Evolutionary conservation across 2,329 filamentous ascomycete genomes (phyloP).

Genomic region (Xylariaceae sp.): DNA sequence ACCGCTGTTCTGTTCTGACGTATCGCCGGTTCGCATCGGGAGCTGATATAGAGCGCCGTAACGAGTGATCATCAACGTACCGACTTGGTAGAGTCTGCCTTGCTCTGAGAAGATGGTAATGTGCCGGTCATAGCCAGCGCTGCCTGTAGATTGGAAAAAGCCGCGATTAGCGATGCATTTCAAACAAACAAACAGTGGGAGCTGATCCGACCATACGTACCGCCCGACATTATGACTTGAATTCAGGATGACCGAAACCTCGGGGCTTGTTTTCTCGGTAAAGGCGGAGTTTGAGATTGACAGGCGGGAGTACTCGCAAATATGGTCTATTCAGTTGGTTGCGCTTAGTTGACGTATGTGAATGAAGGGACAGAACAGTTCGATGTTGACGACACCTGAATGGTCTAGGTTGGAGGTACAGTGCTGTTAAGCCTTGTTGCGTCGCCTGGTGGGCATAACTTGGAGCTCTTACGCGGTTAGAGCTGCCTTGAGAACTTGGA

Average conservation of each 20-base stretch:
- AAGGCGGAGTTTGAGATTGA: too few species aligned
- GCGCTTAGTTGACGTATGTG: too few species aligned
- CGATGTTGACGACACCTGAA: constrained; percentile 14
- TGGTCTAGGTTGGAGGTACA: too few species aligned
- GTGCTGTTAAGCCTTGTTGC: constrained; percentile 9
- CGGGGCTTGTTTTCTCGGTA: neutral
- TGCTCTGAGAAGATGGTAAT: constrained; percentile 99
- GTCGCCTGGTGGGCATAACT: constrained; percentile 8
- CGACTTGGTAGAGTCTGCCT: constrained; percentile 98
- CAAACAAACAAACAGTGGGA: constrained; percentile 13
- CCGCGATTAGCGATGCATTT: constrained; percentile 23
- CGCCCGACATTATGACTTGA: constrained; percentile 46
- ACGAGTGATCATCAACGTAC: constrained; percentile 51
- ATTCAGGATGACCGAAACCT: constrained; percentile 7
- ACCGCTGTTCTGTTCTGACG: constrained; percentile 9
- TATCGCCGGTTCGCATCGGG: constrained; percentile 10
- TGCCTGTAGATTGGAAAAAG: constrained; percentile 46
- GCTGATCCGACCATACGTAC: constrained; percentile 17
- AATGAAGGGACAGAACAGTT: neutral
- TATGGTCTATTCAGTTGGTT: too few species aligned
- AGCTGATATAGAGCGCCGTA: constrained; percentile 9
- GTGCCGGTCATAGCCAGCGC: constrained; percentile 92
- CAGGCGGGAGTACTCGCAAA: too few species aligned
- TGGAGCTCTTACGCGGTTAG: constrained; percentile 22
- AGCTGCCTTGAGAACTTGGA: constrained; percentile 22